Evolutionary conservation across 2,329 filamentous ascomycete genomes (phyloP).

Genomic region (Colletotrichum sp.): DNA sequence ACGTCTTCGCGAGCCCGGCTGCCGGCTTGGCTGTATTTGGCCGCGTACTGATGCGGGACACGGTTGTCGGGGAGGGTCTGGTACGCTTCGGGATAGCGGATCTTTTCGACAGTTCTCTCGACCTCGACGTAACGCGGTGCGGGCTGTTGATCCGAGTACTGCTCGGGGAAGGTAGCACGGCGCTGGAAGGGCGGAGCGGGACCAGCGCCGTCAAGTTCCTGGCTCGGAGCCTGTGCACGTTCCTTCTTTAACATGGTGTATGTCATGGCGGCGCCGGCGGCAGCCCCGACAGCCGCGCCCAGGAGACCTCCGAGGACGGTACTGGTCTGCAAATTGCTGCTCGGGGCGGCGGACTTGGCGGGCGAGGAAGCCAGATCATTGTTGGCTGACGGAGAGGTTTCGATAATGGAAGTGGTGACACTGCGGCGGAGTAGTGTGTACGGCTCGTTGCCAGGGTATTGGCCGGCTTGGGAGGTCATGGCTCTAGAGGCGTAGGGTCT

Average conservation of each 20-base stretch:
- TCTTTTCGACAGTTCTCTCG: conserved; percentile 41
- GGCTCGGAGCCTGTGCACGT: conserved; percentile 40
- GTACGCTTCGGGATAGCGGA: conserved; percentile 40
- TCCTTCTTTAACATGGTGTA: conserved; percentile 76
- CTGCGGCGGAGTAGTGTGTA: conserved; percentile 34
- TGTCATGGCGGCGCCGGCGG: conserved; percentile 63
- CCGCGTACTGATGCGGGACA: conserved; percentile 38
- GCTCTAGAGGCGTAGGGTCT: conserved; percentile 12
- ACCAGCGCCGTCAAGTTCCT: conserved; percentile 39
- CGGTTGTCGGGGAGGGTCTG: conserved; percentile 34
- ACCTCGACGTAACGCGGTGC: conserved; percentile 40
- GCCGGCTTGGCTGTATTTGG: conserved; percentile 38
- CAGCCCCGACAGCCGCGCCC: conserved; percentile 79
- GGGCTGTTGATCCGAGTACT: conserved; percentile 31
- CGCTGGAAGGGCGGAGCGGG: conserved; percentile 41
- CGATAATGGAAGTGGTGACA: conserved; percentile 38
- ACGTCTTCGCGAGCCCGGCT: conserved; percentile 35
- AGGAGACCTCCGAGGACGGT: conserved; percentile 77
- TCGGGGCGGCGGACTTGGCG: conserved; percentile 27
- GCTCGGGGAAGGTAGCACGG: conserved; percentile 51
- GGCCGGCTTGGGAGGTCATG: conserved; percentile 25
- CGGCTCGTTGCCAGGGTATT: conserved; percentile 25
- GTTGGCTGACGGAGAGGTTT: conserved; percentile 18
- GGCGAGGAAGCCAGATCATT: conserved; percentile 20
- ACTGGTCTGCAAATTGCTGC: conserved; percentile 53